A percentile compares a stretch with the other conserved stretches of the same genome.
Conservation (phyloP, 2,329 filamentous ascomycete species). For the Calonectria naviculata region DNA sequence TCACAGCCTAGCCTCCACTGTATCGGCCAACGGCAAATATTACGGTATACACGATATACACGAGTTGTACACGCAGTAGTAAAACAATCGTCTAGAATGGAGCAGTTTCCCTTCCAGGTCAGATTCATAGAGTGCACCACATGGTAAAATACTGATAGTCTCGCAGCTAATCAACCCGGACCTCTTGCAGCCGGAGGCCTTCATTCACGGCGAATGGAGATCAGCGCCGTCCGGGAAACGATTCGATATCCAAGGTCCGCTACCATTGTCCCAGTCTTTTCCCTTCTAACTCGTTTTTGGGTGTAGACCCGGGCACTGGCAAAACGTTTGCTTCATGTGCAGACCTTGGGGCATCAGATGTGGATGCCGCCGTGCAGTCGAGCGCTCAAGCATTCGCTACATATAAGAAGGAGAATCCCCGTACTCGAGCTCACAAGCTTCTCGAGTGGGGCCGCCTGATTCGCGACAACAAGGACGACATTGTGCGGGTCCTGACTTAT, state of each 20-base stretch:
- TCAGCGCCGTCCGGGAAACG: background rate
- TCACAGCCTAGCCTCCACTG: background rate
- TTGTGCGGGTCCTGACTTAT: constrained; percentile 52
- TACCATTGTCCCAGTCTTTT: background rate
- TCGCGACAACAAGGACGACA: constrained; percentile 47
- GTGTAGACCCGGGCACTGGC: background rate
- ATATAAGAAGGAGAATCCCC: constrained; percentile 51
- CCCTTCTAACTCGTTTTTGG: background rate
- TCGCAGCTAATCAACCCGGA: background rate
- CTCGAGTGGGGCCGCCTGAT: constrained; percentile 51
- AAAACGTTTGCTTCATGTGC: background rate
- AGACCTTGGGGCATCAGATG: background rate
- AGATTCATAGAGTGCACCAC: background rate
- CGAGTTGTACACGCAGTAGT: background rate
- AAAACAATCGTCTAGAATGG: background rate
- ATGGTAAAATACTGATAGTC: background rate
- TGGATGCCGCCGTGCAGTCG: background rate
- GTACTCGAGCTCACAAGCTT: constrained; percentile 46
- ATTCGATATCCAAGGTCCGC: background rate
- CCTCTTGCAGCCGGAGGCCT: background rate
- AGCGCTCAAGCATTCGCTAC: background rate
- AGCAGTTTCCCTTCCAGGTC: background rate
- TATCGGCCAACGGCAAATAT: background rate
- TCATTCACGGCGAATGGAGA: background rate
- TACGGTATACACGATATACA: background rate